Percentiles rank a stretch among this genome's conserved stretches.
Evolutionary conservation across 2,329 filamentous ascomycete species (phyloP).

Genomic region (Colletotrichum musicola): DNA sequence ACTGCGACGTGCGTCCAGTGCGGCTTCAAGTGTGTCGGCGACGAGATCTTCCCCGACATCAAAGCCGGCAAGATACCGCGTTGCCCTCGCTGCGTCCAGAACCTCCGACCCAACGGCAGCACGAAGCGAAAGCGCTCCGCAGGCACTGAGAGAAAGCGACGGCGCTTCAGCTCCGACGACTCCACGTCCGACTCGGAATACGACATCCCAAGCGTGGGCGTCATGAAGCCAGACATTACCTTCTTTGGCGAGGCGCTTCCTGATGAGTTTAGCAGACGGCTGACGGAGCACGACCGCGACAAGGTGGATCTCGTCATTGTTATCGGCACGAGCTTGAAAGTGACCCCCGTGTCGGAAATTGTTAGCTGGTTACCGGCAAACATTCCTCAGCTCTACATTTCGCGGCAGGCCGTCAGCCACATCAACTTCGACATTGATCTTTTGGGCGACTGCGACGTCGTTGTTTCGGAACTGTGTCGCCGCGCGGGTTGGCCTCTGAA

Average conservation of each 20-base stretch:
- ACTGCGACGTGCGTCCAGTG: slow-evolving; percentile 92
- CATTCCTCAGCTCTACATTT: slow-evolving; percentile 92
- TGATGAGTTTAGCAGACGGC: slow-evolving; percentile 82
- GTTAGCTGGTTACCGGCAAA: slow-evolving; percentile 82
- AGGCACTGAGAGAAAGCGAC: slow-evolving; percentile 53
- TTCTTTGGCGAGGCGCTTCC: slow-evolving; percentile 96
- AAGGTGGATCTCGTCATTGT: slow-evolving; percentile 91
- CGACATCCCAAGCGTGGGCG: slow-evolving; percentile 74
- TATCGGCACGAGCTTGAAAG: slow-evolving; percentile 95
- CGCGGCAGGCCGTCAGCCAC: slow-evolving; percentile 84
- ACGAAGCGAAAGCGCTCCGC: slow-evolving; percentile 57
- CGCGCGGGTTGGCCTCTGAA: slow-evolving; percentile 83
- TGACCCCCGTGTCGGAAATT: slow-evolving; percentile 94
- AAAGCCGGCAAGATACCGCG: slow-evolving; percentile 80
- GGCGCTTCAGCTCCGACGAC: slow-evolving; percentile 52
- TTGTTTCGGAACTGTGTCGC: slow-evolving; percentile 87
- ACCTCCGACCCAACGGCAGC: slow-evolving; percentile 54
- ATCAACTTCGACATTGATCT: slow-evolving; percentile 97
- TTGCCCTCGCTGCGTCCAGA: slow-evolving; percentile 77
- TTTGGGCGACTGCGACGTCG: slow-evolving; percentile 92
- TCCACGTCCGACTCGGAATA: slow-evolving; percentile 61
- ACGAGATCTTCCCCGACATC: slow-evolving; percentile 84
- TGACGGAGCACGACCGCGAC: slow-evolving; percentile 85
- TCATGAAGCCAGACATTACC: slow-evolving; percentile 98
- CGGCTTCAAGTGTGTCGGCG: slow-evolving; percentile 77